Base-by-base conservation (phyloP, 352 stramenopile species). In the Thalassiosira pacifica region DNA sequence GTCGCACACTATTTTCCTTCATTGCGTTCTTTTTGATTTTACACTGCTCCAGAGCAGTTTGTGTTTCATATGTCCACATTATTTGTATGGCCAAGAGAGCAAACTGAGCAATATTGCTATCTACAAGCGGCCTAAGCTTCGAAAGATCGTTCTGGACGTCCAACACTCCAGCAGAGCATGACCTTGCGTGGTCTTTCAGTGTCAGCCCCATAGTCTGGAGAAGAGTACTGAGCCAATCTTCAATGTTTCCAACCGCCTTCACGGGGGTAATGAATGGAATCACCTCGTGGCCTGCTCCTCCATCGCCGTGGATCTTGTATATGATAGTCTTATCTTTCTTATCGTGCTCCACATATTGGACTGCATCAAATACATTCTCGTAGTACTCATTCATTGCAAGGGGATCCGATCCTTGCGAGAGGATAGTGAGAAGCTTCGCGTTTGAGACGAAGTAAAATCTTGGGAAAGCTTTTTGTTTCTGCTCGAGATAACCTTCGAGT, bases 391-490 rank as follows among this genome's bases (percentile, higher is more conserved):
- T 99, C 96, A 99, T 99, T 82, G 97, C 98, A 76, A 98, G 89
- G 4, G 98, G 98, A 88, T 99, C 98, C 55, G 96, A 98, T 45
- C 96, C 97, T 83, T 99, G 97, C 5, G 97, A 99, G 26, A 99
- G 89, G 74, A 99, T 99, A 79, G 98, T 98, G 31, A 99, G 92
- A 42, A 99, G 87, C 64, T 97, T 97, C 1, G 97, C 96, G 80
- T 99, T 99, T 8, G 97, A 99, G 0, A 99, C 97, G 76, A 99
- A 99, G 90, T 99, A 99, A 93, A 99, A 99, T 24, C 98, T 95
- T 22, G 98, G 98, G 82, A 99, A 99, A 82, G 98, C 98, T 90
- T 98, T 98, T 61, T 98, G 96, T 85, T 99, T 99, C 86, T 98
- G 96, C 82, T 99, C 98, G 24, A 99, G 88, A 90, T 99, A 99